Conservation (phyloP, 2,329 filamentous ascomycete genomes). For the Akanthomyces dipterigenus region DNA sequence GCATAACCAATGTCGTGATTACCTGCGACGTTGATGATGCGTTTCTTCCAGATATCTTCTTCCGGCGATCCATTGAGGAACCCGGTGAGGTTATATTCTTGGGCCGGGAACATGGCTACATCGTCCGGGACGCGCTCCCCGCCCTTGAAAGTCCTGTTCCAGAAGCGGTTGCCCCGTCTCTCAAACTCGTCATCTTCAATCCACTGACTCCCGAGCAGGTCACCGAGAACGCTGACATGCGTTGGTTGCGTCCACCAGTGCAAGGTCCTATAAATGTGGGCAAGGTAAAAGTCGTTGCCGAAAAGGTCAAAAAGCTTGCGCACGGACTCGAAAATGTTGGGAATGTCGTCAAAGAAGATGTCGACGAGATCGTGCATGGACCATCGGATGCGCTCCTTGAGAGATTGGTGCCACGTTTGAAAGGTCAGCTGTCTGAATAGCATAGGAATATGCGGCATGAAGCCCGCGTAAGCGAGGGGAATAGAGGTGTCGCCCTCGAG, state of each 20-base stretch:
- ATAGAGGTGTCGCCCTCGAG: constrained; percentile 88
- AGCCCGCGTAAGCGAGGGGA: constrained; percentile 47
- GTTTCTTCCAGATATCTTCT: constrained; percentile 57
- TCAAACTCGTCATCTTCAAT: constrained; percentile 80
- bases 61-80: constrained; percentile 38
- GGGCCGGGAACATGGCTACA: constrained; percentile 39
- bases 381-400: constrained; percentile 46
- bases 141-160: constrained; percentile 71
- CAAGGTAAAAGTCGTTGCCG: constrained; percentile 92
- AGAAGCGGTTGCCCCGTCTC: constrained; percentile 65
- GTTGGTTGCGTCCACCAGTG: constrained; percentile 81
- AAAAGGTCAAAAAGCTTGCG: constrained; percentile 81
- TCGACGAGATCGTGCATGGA: constrained; percentile 54
- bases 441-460: constrained; percentile 47
- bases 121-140: constrained; percentile 56
- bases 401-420: constrained; percentile 35
- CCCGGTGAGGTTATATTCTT: constrained; percentile 44
- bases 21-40: constrained; percentile 83
- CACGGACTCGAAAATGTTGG: constrained; percentile 55
- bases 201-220: constrained; percentile 93
- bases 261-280: constrained; percentile 80
- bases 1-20: constrained; percentile 98
- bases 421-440: constrained; percentile 42
- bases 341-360: constrained; percentile 61
- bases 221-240: constrained; percentile 82